Evolutionary conservation across 2,329 filamentous ascomycete genomes (phyloP).

Genomic region (Pestalotiopsis sp.): DNA sequence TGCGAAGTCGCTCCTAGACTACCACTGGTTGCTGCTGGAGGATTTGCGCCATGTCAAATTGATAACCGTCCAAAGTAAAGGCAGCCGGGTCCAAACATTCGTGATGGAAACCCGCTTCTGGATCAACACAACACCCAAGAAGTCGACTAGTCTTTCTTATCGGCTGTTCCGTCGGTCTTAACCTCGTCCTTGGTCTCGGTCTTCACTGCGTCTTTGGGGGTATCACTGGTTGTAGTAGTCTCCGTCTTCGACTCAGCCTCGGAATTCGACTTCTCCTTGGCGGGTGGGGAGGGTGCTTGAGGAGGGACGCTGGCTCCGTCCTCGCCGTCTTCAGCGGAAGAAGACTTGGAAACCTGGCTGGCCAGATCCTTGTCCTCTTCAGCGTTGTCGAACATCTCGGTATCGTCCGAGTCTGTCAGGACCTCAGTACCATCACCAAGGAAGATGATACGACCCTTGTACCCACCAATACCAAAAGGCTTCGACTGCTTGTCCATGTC

Average conservation of each 20-base stretch:
- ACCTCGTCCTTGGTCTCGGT: slow-evolving; percentile 28
- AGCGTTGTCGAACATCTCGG: slow-evolving; percentile 88
- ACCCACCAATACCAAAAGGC: slow-evolving; percentile 68
- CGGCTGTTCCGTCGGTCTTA: slow-evolving; percentile 24
- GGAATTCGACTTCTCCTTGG: slow-evolving; percentile 31
- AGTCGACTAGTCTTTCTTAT: slow-evolving; percentile 27
- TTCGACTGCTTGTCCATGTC: slow-evolving; percentile 68
- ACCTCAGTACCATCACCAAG: slow-evolving; percentile 95
- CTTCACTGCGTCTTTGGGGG: slow-evolving; percentile 22
- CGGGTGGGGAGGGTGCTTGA: slow-evolving; percentile 33
- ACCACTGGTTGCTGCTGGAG: slow-evolving; percentile 4
- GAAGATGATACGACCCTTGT: slow-evolving; percentile 87
- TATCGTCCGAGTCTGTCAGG: slow-evolving; percentile 83
- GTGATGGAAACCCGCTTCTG: slow-evolving; percentile 11
- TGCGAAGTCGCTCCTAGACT: not conserved
- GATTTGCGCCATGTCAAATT: not conserved
- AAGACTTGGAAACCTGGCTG: slow-evolving; percentile 76
- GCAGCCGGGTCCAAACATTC: slow-evolving; percentile 5
- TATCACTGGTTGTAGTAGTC: slow-evolving; percentile 26
- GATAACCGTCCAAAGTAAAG: not conserved
- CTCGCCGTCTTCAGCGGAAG: slow-evolving; percentile 29
- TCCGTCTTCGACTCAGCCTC: slow-evolving; percentile 23
- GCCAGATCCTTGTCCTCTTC: slow-evolving; percentile 86
- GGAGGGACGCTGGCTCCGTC: slow-evolving; percentile 32
- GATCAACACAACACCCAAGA: slow-evolving; percentile 11